Conservation (phyloP, 2,329 filamentous ascomycete genomes). For the Gaeumannomyces sp. region DNA sequence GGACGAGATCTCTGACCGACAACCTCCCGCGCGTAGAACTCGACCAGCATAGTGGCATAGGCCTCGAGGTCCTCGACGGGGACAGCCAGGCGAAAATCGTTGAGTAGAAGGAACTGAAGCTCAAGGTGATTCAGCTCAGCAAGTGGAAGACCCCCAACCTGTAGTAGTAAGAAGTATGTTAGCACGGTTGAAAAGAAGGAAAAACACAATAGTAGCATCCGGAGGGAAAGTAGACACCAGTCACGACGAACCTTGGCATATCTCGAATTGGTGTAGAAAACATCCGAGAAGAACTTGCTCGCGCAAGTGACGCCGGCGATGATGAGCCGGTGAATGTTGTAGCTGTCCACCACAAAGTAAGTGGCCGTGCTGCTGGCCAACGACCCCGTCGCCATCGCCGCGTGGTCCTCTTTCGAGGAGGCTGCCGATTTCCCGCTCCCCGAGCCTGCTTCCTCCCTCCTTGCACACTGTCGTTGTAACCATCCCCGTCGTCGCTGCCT, state of each 20-base stretch:
- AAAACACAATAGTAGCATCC: neutral
- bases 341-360: conserved; percentile 93
- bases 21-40: conserved; percentile 93
- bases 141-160: conserved; percentile 92
- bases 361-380: conserved; percentile 30
- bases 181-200: neutral
- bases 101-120: conserved; percentile 88
- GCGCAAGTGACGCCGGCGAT: conserved; percentile 97
- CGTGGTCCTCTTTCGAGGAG: conserved; percentile 1
- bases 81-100: conserved; percentile 91
- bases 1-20: conserved; percentile 38
- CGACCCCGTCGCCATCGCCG: neutral
- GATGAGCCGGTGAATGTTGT: conserved; percentile 94
- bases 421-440: conserved; percentile 10
- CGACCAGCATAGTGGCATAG: conserved; percentile 96
- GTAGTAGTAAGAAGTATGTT: conserved; percentile 15
- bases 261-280: conserved; percentile 98
- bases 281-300: conserved; percentile 98
- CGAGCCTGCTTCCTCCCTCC: conserved; percentile 15
- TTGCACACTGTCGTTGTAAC: neutral
- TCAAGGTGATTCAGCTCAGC: conserved; percentile 94
- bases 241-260: conserved; percentile 79
- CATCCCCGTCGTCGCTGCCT: conserved; percentile 18
- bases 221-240: neutral
- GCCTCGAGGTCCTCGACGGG: conserved; percentile 93